Percentiles rank a stretch among this genome's conserved stretches.
phyloP scores from a whole-genome alignment of 2,329 filamentous ascomycete species.

The Alternaria sp. region DNA sequence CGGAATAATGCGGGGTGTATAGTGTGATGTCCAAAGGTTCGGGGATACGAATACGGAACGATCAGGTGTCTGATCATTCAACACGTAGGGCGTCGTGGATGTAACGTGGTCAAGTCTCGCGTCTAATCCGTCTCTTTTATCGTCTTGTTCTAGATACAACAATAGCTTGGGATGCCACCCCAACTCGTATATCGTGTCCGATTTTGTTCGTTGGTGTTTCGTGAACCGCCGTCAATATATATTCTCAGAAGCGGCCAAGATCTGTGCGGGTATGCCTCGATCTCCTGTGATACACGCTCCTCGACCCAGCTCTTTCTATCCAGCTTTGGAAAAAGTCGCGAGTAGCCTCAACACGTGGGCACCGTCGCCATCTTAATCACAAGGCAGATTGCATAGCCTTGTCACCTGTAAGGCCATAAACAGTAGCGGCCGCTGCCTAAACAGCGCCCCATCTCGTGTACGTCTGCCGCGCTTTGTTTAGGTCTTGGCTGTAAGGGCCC shows the following conservation, averaged over 20 bases:
- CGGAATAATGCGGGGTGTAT: not conserved
- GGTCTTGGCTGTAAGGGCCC: slow-evolving; percentile 4
- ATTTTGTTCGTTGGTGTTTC: not conserved
- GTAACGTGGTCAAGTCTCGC: not conserved
- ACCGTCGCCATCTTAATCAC: not conserved
- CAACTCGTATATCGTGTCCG: not conserved
- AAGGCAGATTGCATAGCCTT: not conserved
- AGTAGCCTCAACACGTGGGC: not conserved
- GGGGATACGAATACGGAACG: not conserved
- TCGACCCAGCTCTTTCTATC: not conserved
- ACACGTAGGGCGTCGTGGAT: not conserved
- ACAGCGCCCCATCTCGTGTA: not conserved
- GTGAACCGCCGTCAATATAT: not conserved
- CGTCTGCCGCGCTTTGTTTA: slow-evolving; percentile 6
- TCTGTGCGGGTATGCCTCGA: not conserved
- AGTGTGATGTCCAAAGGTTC: not conserved
- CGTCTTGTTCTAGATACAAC: not conserved
- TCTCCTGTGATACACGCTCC: not conserved
- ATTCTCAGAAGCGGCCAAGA: not conserved
- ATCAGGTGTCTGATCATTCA: not conserved
- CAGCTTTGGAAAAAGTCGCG: not conserved
- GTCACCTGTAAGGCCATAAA: not conserved
- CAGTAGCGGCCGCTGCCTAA: not conserved
- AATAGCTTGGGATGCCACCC: not conserved
- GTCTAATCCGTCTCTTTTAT: not conserved